phyloP scores from a whole-genome alignment of 1,284 basidiomycete species.

The Cryptococcus jaspeensis region DNA sequence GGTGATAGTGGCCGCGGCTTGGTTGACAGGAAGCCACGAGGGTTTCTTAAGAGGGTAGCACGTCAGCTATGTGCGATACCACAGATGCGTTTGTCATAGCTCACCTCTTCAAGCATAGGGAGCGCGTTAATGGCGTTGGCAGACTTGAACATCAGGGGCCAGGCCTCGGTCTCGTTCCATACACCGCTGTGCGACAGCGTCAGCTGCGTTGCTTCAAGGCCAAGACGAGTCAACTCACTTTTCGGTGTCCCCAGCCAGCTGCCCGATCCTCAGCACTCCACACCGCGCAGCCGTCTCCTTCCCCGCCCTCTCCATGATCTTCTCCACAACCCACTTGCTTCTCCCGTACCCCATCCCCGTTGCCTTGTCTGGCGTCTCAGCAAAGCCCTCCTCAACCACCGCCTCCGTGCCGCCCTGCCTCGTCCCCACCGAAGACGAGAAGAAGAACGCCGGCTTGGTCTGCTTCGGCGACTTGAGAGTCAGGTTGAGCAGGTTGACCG shows the following conservation, averaged over 20 bases:
- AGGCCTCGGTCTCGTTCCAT: slow-evolving; percentile 64
- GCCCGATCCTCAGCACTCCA: slow-evolving; percentile 54
- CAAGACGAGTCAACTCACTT: slow-evolving; percentile 26
- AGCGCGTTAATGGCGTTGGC: slow-evolving; percentile 55
- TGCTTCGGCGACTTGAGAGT: slow-evolving; percentile 53
- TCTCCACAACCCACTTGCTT: slow-evolving; percentile 65
- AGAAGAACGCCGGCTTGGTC: slow-evolving; percentile 56
- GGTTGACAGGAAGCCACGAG: slow-evolving; percentile 63
- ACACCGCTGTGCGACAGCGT: slow-evolving; percentile 50
- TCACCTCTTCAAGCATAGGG: slow-evolving; percentile 54
- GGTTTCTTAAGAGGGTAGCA: slow-evolving; percentile 42
- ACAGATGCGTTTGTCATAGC: too few relatives aligned
- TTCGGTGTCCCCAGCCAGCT: slow-evolving; percentile 57
- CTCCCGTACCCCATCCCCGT: slow-evolving; percentile 59
- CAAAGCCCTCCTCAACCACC: slow-evolving; percentile 31
- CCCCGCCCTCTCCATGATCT: slow-evolving; percentile 55
- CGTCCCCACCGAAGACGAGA: slow-evolving; percentile 60
- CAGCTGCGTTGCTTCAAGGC: too few relatives aligned
- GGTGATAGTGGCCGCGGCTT: slow-evolving; percentile 57
- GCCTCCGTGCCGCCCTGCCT: slow-evolving; percentile 34
- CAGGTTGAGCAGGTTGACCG: slow-evolving; percentile 59
- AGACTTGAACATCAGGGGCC: slow-evolving; percentile 52
- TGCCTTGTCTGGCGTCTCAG: slow-evolving; percentile 31
- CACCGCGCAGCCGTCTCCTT: slow-evolving; percentile 43
- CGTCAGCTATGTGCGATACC: background rate